These are phyloP conservation scores for Nemania bipapillata DNA, from an alignment of 2,329 filamentous ascomycete genomes.

Conservation along the genomic window DNA sequence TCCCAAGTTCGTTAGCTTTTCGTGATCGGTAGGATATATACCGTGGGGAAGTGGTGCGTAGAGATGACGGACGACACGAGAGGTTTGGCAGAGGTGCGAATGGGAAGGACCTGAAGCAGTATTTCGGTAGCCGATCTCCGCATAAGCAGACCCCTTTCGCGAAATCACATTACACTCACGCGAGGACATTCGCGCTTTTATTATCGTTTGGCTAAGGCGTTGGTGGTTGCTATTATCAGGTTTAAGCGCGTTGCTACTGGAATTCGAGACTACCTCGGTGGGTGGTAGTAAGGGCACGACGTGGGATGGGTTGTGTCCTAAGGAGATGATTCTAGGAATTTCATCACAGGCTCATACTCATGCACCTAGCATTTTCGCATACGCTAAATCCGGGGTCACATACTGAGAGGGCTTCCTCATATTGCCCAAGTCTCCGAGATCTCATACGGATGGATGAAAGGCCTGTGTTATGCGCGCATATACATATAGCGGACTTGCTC, in stretches of 20 bases:
- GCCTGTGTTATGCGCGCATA: not conserved
- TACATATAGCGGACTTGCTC: conserved; percentile 21
- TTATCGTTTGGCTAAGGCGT: conserved; percentile 37
- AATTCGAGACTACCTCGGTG: not conserved
- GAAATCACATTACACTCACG: conserved; percentile 22
- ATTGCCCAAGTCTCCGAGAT: not conserved
- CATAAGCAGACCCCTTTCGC: not conserved
- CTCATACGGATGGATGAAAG: not conserved
- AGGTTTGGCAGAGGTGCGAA: not conserved
- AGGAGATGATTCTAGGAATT: not conserved
- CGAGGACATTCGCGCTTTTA: conserved; percentile 36
- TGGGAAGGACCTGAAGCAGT: not conserved
- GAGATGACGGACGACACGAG: not conserved
- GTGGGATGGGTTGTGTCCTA: not conserved
- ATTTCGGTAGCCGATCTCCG: not conserved
- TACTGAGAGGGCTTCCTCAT: conserved; percentile 2
- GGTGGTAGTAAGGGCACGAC: not conserved
- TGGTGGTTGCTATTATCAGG: conserved; percentile 13
- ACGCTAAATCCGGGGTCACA: not conserved
- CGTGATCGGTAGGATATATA: conserved; percentile 59
- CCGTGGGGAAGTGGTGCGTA: not conserved
- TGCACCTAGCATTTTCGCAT: not conserved
- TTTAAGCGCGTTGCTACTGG: conserved; percentile 9
- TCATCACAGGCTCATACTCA: not conserved
- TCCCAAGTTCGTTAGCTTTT: conserved; percentile 97